Conservation (phyloP, 805 yeast genomes). For the Myxozyma mucilagina region DNA sequence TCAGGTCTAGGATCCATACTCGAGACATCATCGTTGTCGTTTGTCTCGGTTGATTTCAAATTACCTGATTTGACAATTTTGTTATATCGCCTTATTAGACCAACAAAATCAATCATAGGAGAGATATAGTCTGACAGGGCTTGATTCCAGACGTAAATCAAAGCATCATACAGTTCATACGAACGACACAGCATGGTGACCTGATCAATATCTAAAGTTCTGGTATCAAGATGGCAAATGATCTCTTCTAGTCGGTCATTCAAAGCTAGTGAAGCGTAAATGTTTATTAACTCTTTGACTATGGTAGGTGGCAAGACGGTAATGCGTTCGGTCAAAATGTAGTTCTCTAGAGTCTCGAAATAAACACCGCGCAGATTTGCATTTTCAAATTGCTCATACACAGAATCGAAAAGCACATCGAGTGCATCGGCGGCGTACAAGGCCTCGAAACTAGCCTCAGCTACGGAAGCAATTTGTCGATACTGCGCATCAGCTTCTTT, state of each 20-base stretch:
- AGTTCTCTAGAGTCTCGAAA: slow-evolving; percentile 55
- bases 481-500: slow-evolving; percentile 38
- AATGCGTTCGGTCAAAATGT: slow-evolving; percentile 51
- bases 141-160: slow-evolving; percentile 69
- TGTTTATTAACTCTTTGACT: slow-evolving; percentile 60
- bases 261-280: slow-evolving; percentile 46
- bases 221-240: slow-evolving; percentile 66
- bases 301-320: slow-evolving; percentile 60
- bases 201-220: slow-evolving; percentile 72
- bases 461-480: slow-evolving; percentile 37
- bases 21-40: background rate
- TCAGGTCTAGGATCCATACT: slow-evolving; percentile 23
- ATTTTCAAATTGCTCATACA: slow-evolving; percentile 48
- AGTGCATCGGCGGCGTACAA: slow-evolving; percentile 44
- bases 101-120: slow-evolving; percentile 64
- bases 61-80: background rate
- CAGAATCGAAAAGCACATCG: slow-evolving; percentile 45
- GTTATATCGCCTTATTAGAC: slow-evolving; percentile 33
- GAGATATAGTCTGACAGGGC: slow-evolving; percentile 68
- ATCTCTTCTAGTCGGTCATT: slow-evolving; percentile 62
- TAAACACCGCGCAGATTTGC: slow-evolving; percentile 45
- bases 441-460: slow-evolving; percentile 46
- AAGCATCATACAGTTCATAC: slow-evolving; percentile 59
- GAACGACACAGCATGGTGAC: slow-evolving; percentile 63
- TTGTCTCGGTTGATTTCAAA: background rate